Conservation (phyloP, 257 asterid genomes). For the Verbascum thapsus region DNA sequence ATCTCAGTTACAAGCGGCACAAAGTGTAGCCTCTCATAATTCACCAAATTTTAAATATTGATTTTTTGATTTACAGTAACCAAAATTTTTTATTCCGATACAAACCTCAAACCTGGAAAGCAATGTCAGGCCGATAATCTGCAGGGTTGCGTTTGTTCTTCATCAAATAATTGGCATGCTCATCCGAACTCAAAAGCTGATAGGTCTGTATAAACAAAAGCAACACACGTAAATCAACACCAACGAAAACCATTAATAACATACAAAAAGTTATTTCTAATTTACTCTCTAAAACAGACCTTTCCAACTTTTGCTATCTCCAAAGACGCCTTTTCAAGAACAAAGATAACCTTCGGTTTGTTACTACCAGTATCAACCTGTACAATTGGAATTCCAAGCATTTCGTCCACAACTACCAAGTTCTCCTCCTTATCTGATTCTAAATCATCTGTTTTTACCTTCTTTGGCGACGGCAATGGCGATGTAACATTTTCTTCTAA, state of each 20-base stretch:
- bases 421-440: slow-evolving; percentile 42
- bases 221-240: slow-evolving; percentile 1
- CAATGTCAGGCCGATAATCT: slow-evolving; percentile 84
- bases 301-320: slow-evolving; percentile 92
- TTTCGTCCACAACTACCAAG: slow-evolving; percentile 39
- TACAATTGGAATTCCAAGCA: slow-evolving; percentile 70
- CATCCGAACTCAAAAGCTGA: slow-evolving; percentile 87
- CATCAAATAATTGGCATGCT: slow-evolving; percentile 59
- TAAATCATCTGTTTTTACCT: slow-evolving; percentile 36
- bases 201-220: slow-evolving; percentile 46
- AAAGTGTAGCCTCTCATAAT: not conserved
- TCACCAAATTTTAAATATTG: not conserved
- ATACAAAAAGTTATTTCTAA: not conserved
- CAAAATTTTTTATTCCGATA: not conserved
- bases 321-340: slow-evolving; percentile 84
- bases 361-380: slow-evolving; percentile 35
- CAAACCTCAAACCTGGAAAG: slow-evolving; percentile 65
- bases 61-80: not conserved
- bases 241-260: not conserved
- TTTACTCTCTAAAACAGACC: slow-evolving; percentile 42
- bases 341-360: slow-evolving; percentile 65
- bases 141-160: slow-evolving; percentile 69
- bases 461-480: slow-evolving; percentile 35
- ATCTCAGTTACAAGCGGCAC: slow-evolving; percentile 3
- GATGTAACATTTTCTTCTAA: slow-evolving; percentile 10